Evolutionary conservation across 768 basidiomycete genomes (phyloP), one percentile per base, ranked within the genome.

Genomic region (Lactifluus pinguis): DNA sequence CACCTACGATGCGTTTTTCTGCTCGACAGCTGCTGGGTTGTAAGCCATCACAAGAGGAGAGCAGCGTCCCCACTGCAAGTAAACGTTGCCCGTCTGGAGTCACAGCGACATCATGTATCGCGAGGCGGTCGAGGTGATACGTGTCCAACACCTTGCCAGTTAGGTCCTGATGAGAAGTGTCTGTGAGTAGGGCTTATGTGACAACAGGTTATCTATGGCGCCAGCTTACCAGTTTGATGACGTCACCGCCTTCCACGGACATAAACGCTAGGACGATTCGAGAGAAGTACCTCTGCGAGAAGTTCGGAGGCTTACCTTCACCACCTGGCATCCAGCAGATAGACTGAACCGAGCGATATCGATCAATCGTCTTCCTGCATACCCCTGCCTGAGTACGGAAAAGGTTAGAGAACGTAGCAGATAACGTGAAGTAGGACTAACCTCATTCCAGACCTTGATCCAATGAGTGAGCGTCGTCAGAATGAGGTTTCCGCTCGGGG

Each of bases 1-100:
- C 66, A 87, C 87, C 85, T 60, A 87, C 77, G 21, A 90, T 78
- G n/a, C 85, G 82, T 65, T 89, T 90, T 70, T 89, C 88, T 21
- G 77, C 76, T 53, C 83, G 75, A 19, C 85, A 87, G 72, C 82
- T 87, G 69, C 81, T 86, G 7, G 88, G 87, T 44, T 82, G 79
- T 29, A 86, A 71, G 10, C 85, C 84, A 52, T 76, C 77, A 1
- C 80, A 79, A 5, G 87, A 87, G 56, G 78, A 73, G n/a, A 84
- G 72, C 38, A 89, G 71, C 6, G 84, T 85, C 1, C 84, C 87
- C 34, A 89, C 85, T 29, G 81, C 84, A 29, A 90, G 73, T 55
- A 89, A 74, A 10, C 86, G 79, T 44, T 74, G 69, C n/a, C 77
- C 76, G 67, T 89, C 86, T 2, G 83, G 82, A 0, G 85, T 87